Evolutionary conservation across 2,329 filamentous ascomycete species (phyloP), one percentile per base, ranked within the genome.

Genomic region (Fusarium sp.): DNA sequence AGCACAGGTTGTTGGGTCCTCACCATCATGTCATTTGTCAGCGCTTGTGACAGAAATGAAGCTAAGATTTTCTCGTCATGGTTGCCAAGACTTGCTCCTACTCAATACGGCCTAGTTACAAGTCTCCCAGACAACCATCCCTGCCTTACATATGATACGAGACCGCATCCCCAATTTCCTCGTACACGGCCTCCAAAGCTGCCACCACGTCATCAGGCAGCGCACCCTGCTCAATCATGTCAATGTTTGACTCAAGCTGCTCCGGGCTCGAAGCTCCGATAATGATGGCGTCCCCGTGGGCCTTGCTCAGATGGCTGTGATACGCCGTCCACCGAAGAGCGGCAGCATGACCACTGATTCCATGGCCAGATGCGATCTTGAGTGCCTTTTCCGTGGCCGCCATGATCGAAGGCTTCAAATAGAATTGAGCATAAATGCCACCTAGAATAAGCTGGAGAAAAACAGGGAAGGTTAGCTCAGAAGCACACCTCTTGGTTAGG

Each of bases 281-380:
- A 6, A 85, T 80, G 16, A 85, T 60, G 2, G 76, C 79, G 45
- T 86, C 85, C 0, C 82, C 83, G 14, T 79, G 62, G 7, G 72
- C 66, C 1, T 58, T 71, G 16, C 78, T 66, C 2, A 86, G 75
- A 24, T 72, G 61, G 37, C 83, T 80, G 67, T 86, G 83, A 60
- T 82, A 78, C 7, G 76, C 75, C 2, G 80, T 80, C 85, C 85
- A 87, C 5, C 85, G 79, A 13, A 86, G 76, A 5, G 85, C 82
- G 1, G 83, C 83, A 2, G 81, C 83, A 63, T 85, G 83, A 3
- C 80, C 82, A 38, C 62, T 78, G 40, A 85, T 83, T 13, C 78
- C 80, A 67, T 84, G 76, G 69, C 80, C 80, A 9, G 72, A 67
- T 2, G 80, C 80, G 0, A 77, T 76, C 2, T 72, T 67, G 16